phyloP scores from a whole-genome alignment of 495 filamentous ascomycete genomes.

The Aspergillus asperescens region DNA sequence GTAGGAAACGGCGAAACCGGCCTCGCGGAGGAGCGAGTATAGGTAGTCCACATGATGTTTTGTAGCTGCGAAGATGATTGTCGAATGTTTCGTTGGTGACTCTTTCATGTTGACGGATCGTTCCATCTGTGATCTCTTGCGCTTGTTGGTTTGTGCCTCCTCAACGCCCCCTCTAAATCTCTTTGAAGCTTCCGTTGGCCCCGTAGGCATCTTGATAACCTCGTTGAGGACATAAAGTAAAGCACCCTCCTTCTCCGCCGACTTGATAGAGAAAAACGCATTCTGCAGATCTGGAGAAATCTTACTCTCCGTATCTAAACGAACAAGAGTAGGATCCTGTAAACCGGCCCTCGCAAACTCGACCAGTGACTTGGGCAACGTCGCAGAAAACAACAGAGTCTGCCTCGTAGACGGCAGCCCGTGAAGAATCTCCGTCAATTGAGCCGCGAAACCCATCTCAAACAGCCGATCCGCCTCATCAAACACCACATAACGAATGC shows the following conservation, averaged over 20 bases:
- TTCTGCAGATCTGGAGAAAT: conserved; percentile 89
- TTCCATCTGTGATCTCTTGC: conserved; percentile 53
- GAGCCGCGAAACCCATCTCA: conserved; percentile 95
- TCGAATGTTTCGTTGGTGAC: conserved; percentile 61
- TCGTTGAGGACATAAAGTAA: conserved; percentile 84
- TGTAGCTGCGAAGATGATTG: conserved; percentile 88
- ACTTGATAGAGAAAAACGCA: conserved; percentile 89
- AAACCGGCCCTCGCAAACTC: conserved; percentile 93
- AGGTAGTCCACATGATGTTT: conserved; percentile 99
- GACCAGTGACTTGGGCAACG: conserved; percentile 84
- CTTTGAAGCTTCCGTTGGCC: conserved; percentile 52
- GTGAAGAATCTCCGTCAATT: conserved; percentile 89
- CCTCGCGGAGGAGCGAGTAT: conserved; percentile 59
- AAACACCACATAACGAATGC: conserved; percentile 86
- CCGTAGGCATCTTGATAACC: conserved; percentile 87
- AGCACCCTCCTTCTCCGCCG: conserved; percentile 87
- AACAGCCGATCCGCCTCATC: conserved; percentile 96
- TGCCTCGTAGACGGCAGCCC: conserved; percentile 78
- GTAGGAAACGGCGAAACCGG: conserved; percentile 85
- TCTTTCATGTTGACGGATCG: conserved; percentile 31
- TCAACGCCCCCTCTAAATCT: conserved; percentile 29
- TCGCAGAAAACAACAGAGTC: conserved; percentile 91
- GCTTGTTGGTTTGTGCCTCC: conserved; percentile 57
- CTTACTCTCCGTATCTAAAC: conserved; percentile 90
- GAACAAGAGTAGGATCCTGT: conserved; percentile 79